A percentile compares a stretch with the other conserved stretches of the same genome.
Evolutionary conservation across 1,139 yeast genomes (phyloP).

Genomic region (Candida tropicalis): DNA sequence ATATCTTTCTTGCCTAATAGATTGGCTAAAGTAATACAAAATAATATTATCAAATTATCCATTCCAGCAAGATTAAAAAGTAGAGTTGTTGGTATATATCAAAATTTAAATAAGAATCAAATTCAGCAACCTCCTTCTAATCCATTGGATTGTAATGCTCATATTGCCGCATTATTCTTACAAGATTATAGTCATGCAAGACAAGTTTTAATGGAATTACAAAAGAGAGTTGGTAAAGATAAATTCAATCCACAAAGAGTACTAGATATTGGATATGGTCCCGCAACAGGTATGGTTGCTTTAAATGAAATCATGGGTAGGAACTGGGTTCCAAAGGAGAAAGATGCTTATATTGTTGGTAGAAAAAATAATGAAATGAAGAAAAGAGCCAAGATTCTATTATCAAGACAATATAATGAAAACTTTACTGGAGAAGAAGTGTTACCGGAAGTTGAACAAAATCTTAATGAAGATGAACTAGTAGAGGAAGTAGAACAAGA

Average conservation of each 20-base stretch:
- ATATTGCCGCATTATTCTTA: constrained; percentile 79
- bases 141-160: constrained; percentile 73
- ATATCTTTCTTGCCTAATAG: constrained; percentile 52
- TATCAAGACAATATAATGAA: constrained; percentile 71
- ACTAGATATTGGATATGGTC: constrained; percentile 87
- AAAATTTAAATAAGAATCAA: constrained; percentile 50
- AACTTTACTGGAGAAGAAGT: constrained; percentile 22
- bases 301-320: constrained; percentile 79
- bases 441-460: constrained; percentile 9
- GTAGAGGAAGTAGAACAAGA: constrained; percentile 19
- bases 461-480: constrained; percentile 18
- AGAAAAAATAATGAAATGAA: constrained; percentile 66
- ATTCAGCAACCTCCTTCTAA: constrained; percentile 56
- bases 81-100: constrained; percentile 55
- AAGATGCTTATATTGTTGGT: constrained; percentile 77
- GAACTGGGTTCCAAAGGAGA: constrained; percentile 58
- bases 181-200: constrained; percentile 78
- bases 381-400: constrained; percentile 72
- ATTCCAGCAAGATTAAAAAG: constrained; percentile 59
- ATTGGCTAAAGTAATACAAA: constrained; percentile 58
- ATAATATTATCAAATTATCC: constrained; percentile 57
- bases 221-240: constrained; percentile 49
- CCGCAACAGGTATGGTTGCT: constrained; percentile 91
- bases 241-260: constrained; percentile 65
- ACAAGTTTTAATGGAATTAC: constrained; percentile 70